Percentiles rank a stretch among this genome's conserved stretches.
These are phyloP conservation scores for Rhizopus microsporus DNA, from an alignment of 371 early-diverging fungal species.

Conservation along the genomic window DNA sequence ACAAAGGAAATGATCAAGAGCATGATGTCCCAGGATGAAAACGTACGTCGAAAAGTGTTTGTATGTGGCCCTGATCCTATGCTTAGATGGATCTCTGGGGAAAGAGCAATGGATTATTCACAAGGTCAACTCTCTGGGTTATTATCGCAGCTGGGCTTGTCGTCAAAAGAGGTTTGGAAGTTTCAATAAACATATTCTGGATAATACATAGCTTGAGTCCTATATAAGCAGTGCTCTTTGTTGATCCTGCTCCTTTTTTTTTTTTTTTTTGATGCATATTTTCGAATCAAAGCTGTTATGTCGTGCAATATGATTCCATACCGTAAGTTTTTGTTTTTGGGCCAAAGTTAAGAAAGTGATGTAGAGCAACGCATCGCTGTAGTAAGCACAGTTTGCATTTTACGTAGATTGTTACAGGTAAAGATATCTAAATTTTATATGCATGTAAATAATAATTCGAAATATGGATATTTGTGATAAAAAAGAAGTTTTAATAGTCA, in stretches of 20 bases:
- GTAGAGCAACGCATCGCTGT: no score
- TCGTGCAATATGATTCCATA: no score
- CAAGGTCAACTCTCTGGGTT: conserved; percentile 49
- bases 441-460: neutral
- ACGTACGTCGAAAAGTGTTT: conserved; percentile 27
- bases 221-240: neutral
- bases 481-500: neutral
- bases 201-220: neutral
- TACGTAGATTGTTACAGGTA: no score
- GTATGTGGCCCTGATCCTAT: conserved; percentile 53
- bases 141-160: conserved; percentile 32
- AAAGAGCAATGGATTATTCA: conserved; percentile 40
- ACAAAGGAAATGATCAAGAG: conserved; percentile 20
- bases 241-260: neutral
- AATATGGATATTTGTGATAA: neutral
- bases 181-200: conserved; percentile 28
- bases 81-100: conserved; percentile 42
- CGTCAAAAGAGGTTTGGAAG: conserved; percentile 46
- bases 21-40: conserved; percentile 14
- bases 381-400: no score
- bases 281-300: no score
- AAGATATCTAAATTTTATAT: no score
- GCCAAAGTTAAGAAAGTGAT: no score
- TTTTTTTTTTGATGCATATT: no score
- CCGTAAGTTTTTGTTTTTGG: no score